A percentile compares a stretch with the other conserved stretches of the same genome.
These are phyloP conservation scores for Alternaria novae-zelandiae DNA, from an alignment of 2,329 filamentous ascomycete genomes.

Conservation along the genomic window DNA sequence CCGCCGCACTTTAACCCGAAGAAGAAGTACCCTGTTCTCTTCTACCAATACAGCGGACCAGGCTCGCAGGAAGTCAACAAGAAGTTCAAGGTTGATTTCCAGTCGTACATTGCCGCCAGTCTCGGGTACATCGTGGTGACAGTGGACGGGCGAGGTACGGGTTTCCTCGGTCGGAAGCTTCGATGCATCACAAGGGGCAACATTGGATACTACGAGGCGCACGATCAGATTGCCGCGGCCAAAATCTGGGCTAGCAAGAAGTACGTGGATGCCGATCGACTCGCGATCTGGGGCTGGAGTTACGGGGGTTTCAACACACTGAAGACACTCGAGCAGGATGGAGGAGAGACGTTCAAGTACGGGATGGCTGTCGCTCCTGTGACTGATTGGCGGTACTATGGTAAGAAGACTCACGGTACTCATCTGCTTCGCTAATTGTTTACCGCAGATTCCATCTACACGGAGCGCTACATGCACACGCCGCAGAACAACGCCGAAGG, in stretches of 20 bases:
- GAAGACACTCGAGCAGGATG: slow-evolving; percentile 92
- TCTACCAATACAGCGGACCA: slow-evolving; percentile 92
- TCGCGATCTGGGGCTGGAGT: slow-evolving; percentile 99
- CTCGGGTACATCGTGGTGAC: slow-evolving; percentile 95
- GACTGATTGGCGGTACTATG: slow-evolving; percentile 97
- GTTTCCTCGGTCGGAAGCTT: slow-evolving; percentile 83
- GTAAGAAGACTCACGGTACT: slow-evolving; percentile 38
- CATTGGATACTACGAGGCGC: slow-evolving; percentile 82
- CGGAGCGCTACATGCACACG: slow-evolving; percentile 96
- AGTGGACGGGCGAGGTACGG: slow-evolving; percentile 91
- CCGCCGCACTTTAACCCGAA: slow-evolving; percentile 85
- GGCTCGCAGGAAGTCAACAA: slow-evolving; percentile 89
- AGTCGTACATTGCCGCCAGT: slow-evolving; percentile 82
- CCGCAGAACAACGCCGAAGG: slow-evolving; percentile 81
- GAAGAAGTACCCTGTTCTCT: slow-evolving; percentile 91
- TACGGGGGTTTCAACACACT: slow-evolving; percentile 95
- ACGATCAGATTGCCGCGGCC: slow-evolving; percentile 89
- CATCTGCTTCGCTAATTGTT: background rate
- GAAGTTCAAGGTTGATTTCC: slow-evolving; percentile 83
- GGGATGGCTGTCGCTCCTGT: slow-evolving; percentile 98
- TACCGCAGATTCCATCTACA: slow-evolving; percentile 78
- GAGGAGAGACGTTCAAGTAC: slow-evolving; percentile 88
- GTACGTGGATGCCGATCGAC: slow-evolving; percentile 81
- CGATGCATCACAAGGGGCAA: slow-evolving; percentile 83
- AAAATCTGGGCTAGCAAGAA: slow-evolving; percentile 80